These are phyloP conservation scores for Backusella australiensis DNA, from an alignment of 192 early-diverging fungal species.

Conservation along the genomic window DNA sequence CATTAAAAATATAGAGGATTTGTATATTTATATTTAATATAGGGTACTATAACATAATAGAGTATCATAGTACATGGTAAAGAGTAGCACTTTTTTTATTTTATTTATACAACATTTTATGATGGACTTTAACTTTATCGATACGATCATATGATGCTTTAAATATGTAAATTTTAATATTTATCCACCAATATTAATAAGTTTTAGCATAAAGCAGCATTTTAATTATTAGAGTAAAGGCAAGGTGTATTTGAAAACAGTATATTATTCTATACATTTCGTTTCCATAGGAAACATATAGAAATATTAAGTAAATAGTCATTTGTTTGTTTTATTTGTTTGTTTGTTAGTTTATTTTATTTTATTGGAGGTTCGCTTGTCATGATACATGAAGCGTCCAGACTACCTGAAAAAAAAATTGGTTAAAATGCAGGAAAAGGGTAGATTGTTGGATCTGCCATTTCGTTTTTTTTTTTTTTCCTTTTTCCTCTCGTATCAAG, in stretches of 20 bases:
- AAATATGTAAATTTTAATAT: background rate
- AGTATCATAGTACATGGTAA: background rate
- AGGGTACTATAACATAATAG: background rate
- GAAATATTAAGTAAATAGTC: background rate
- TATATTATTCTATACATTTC: background rate
- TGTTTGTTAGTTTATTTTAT: too few species aligned
- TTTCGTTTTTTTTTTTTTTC: too few species aligned
- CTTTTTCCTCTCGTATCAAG: too few species aligned
- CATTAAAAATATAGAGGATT: background rate
- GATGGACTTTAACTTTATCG: background rate
- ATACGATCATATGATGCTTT: background rate
- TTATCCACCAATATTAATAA: background rate
- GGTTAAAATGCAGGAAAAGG: too few species aligned
- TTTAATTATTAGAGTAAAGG: background rate
- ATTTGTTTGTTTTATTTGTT: too few species aligned
- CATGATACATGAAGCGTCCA: too few species aligned
- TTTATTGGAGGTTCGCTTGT: too few species aligned
- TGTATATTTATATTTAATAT: background rate
- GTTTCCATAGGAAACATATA: background rate
- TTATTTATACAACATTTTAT: background rate
- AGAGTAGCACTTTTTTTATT: background rate
- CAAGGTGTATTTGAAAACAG: background rate
- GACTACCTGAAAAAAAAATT: too few species aligned
- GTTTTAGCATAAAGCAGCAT: background rate
- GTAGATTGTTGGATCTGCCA: too few species aligned